Evolutionary conservation across 345 rosid genomes (phyloP), one percentile per base, ranked within the genome.

Genomic region (Eucalyptus sp.): DNA sequence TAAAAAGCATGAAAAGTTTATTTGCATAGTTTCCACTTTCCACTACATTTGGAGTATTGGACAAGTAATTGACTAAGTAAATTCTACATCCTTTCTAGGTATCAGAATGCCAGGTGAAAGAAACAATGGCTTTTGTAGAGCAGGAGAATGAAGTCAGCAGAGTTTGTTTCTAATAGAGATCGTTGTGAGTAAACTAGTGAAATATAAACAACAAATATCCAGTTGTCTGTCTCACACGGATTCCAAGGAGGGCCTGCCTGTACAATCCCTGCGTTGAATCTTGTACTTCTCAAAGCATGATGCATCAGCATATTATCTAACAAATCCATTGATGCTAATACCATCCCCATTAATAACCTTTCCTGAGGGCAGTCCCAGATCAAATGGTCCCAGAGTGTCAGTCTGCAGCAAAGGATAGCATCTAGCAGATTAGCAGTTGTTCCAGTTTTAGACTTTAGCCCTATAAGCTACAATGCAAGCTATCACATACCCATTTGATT

Each of bases 361-460:
- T 89, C 91, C 92, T 54, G 95, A 93, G 33, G 98, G 93, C 27
- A 93, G 88, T 87, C 97, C 97, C 27, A 97, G 94, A 91, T 96
- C 99, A 85, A 97, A 98, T 8, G 98, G 96, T 91, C 98, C 99
- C 85, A 93, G 90, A 86, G 98, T 92, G 13, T 98, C 99, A 0
- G 94, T 95, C 99, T 98, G 95, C 91, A 86, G 49, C 54, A 50
- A 92, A 91, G 8, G 8, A 52, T 48, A 50, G 46, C 89, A 79
- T 50, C 33, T 17, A 14, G 48, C 37, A 27, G 54, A 49, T 54
- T 44, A 86, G 86, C 79, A 62, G 52, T 14, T 49, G 80, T 58
- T 60, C 41, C 29, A 24, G 37, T 46, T 46, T 24, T 41, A 44
- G 20, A 81, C 33, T 85, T 48, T 25, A 33, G 51, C 83, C 43